Evolutionary conservation across 2,329 filamentous ascomycete genomes (phyloP), one percentile per base, ranked within the genome.

Genomic region (Aspergillus piperis): DNA sequence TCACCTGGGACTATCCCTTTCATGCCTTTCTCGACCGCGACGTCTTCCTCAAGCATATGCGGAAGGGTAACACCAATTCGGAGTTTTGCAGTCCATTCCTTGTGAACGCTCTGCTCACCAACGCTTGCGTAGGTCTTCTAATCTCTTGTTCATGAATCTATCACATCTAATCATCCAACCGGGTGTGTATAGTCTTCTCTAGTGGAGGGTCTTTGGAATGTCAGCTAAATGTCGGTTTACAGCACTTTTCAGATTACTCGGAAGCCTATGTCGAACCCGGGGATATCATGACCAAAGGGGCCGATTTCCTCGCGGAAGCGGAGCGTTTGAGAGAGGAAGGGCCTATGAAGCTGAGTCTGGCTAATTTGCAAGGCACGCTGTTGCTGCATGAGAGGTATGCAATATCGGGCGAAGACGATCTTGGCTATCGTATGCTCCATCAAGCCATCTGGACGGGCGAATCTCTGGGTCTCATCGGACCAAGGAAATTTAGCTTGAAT

Each of bases 1-100:
- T 96, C 77, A 90, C 87, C 68, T 96, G 92, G 88, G 92, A 96
- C 75, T 96, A 96, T 74, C 88, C 91, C 25, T 96, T 92, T 75
- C 96, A 90, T 73, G 86, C 82, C 15, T 81, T 95, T 48, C 93
- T 96, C 71, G 91, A 90, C 70, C 83, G 87, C 38, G 91, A 96
- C 71, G 95, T 95, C 67, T 76, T 88, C 54, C 82, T 84, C 23
- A 90, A 90, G 4, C 68, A 76, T 66, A 78, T 78, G 75, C 58
- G 56, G 0, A 39, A 38, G 17, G 69, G 68, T 1, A 63, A 73
- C 25, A 71, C 77, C 77, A 70, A 83, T 51, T 88, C 86, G 0
- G 82, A 87, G 4, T 92, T 96, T 76, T 96, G 93, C 76, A 94
- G 91, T 0, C 87, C 91, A 1, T 79, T 96, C 61, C 80, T 97